phyloP scores from a whole-genome alignment of 495 filamentous ascomycete genomes.

The Penicillium bialowiezense region DNA sequence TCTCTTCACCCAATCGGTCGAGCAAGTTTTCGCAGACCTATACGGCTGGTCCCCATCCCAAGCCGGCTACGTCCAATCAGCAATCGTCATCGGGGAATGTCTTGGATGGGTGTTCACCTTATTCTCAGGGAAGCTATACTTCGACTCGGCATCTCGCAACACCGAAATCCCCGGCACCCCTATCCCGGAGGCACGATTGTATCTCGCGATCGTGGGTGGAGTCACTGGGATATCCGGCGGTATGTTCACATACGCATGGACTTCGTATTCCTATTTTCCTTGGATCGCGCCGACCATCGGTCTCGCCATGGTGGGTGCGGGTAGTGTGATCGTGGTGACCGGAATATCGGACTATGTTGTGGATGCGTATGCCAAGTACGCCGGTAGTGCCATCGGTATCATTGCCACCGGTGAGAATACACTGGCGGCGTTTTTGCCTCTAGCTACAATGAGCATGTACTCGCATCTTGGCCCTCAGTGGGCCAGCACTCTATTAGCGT shows the following conservation, averaged over 20 bases:
- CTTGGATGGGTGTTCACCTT: constrained; percentile 27
- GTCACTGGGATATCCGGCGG: constrained; percentile 34
- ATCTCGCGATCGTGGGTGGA: constrained; percentile 29
- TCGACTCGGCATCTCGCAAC: constrained; percentile 28
- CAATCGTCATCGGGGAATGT: constrained; percentile 35
- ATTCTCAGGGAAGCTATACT: constrained; percentile 27
- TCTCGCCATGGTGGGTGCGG: constrained; percentile 33
- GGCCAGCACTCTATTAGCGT: constrained; percentile 33
- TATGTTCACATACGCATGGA: constrained; percentile 42
- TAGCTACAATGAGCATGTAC: constrained; percentile 36
- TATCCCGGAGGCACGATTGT: constrained; percentile 38
- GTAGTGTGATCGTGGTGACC: constrained; percentile 17
- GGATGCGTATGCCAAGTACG: constrained; percentile 26
- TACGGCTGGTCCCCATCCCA: constrained; percentile 33
- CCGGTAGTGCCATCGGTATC: constrained; percentile 22
- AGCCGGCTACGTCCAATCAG: constrained; percentile 36
- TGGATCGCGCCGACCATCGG: constrained; percentile 40
- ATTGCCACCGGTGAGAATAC: constrained; percentile 24
- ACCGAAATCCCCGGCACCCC: constrained; percentile 28
- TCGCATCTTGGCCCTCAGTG: constrained; percentile 30
- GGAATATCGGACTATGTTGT: constrained; percentile 23
- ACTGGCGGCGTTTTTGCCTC: constrained; percentile 24
- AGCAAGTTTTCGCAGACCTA: constrained; percentile 35
- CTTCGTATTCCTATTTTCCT: constrained; percentile 28
- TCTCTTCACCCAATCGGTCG: constrained; percentile 45